Evolutionary conservation across 495 filamentous ascomycete genomes (phyloP), one percentile per base, ranked within the genome.

Genomic region (Lasiosphaeriaceae sp.): DNA sequence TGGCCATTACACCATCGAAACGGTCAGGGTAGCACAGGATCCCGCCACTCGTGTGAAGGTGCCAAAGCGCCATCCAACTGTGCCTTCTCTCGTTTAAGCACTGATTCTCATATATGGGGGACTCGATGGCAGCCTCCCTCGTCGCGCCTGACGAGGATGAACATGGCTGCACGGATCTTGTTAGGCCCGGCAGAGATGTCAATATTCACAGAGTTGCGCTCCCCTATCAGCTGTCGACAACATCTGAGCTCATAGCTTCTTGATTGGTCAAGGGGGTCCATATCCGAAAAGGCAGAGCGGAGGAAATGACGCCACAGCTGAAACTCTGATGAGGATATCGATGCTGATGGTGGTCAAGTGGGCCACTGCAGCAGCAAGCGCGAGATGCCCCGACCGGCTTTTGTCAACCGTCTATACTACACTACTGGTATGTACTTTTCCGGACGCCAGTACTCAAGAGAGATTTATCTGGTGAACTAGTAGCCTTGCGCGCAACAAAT

Each of bases 291-390:
- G 61, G 51, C 57, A 44, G 54, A 23, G 56, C 63, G 29, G 46
- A 62, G 47, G 62, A 57, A 24, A 63, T 61, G 63, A 66, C 74
- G 72, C 74, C 74, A 75, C 68, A 73, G 74, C 74, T 77, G 70
- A 74, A 65, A 65, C 59, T 31, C 39, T n/a, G 39, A 14, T 43
- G n/a, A 43, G 2, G 5, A 17, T 43, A 16, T 43, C 12, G 39
- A 16, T 14, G 3, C 9, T 16, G 12, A 6, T 14, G 16, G 1
- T 14, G 26, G 48, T 51, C 23, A 34, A 51, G 26, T 35, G 39
- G 45, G 12, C 52, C 26, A 24, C 22, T 34, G 31, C 41, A 54
- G 43, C 39, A 39, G 45, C 29, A 34, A 35, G 48, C 26, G 24
- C 20, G 26, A 51, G 11, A 51, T 51, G 35, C 39, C 3, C 39